Evolutionary conservation across 148 eudicot genomes (phyloP).

Genomic region (Bassia scoparia): DNA sequence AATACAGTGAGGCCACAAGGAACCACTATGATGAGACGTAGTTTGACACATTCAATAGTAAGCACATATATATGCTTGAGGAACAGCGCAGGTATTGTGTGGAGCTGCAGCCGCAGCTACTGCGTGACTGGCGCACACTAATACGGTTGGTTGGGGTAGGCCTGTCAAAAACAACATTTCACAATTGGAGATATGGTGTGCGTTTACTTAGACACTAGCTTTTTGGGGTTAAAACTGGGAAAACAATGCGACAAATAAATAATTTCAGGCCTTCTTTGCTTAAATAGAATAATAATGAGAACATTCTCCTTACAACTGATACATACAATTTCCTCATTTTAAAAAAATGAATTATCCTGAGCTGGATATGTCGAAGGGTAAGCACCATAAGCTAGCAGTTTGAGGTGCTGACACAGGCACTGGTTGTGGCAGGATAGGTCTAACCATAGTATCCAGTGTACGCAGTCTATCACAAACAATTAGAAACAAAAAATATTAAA

Average conservation of each 20-base stretch:
- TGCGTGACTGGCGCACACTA: slow-evolving; percentile 61
- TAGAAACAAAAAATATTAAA: neutral
- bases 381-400: slow-evolving; percentile 74
- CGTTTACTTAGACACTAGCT: neutral
- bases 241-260: neutral
- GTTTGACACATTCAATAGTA: slow-evolving; percentile 45
- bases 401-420: slow-evolving; percentile 65
- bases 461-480: slow-evolving; percentile 38
- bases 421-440: slow-evolving; percentile 64
- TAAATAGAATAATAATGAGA: too few relatives aligned
- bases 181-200: neutral
- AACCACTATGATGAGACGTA: neutral
- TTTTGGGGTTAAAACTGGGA: neutral
- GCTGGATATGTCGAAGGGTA: slow-evolving; percentile 80
- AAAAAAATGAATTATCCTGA: slow-evolving; percentile 50
- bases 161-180: slow-evolving; percentile 31
- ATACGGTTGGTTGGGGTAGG: slow-evolving; percentile 61
- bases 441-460: slow-evolving; percentile 75
- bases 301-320: too few relatives aligned
- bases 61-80: slow-evolving; percentile 59
- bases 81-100: slow-evolving; percentile 55
- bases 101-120: slow-evolving; percentile 44
- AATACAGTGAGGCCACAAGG: neutral
- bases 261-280: too few relatives aligned
- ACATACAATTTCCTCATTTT: neutral